These are phyloP conservation scores for Barbatosphaeria neglecta DNA, from an alignment of 495 filamentous ascomycete species.

Conservation along the genomic window DNA sequence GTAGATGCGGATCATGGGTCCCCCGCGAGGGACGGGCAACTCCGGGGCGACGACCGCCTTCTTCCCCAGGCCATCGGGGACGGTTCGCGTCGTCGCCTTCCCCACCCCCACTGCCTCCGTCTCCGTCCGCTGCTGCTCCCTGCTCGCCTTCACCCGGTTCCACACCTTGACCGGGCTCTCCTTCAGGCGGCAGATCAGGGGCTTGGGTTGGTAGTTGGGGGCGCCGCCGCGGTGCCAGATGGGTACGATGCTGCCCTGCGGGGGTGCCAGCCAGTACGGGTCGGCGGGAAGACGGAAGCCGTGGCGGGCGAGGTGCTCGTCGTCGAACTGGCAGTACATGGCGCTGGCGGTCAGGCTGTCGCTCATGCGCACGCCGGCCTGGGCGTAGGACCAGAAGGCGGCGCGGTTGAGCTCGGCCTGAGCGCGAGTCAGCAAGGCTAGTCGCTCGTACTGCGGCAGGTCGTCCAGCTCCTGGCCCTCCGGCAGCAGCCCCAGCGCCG, in stretches of 20 bases:
- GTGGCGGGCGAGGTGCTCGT: not conserved
- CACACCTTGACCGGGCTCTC: not conserved
- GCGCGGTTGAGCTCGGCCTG: not conserved
- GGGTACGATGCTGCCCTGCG: not conserved
- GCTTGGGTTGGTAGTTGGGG: slow-evolving; percentile 1
- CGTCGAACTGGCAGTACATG: not conserved
- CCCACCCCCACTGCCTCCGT: not conserved
- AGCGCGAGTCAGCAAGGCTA: not conserved
- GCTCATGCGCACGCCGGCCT: not conserved
- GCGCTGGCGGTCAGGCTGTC: not conserved
- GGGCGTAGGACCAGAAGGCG: not conserved
- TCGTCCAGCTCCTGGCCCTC: not conserved
- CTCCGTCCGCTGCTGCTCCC: not conserved
- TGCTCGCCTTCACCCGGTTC: not conserved
- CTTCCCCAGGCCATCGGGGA: not conserved
- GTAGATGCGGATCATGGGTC: not conserved
- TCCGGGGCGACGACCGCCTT: not conserved
- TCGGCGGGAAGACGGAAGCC: not conserved
- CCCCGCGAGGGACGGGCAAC: not conserved
- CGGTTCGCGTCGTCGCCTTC: not conserved
- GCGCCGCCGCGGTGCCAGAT: not conserved
- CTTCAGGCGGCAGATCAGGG: not conserved
- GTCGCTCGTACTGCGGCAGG: not conserved
- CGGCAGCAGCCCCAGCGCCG: not conserved
- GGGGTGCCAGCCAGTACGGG: slow-evolving; percentile 1